These are phyloP conservation scores for Sporothrix mexicana DNA, from an alignment of 2,329 filamentous ascomycete genomes.

Conservation along the genomic window DNA sequence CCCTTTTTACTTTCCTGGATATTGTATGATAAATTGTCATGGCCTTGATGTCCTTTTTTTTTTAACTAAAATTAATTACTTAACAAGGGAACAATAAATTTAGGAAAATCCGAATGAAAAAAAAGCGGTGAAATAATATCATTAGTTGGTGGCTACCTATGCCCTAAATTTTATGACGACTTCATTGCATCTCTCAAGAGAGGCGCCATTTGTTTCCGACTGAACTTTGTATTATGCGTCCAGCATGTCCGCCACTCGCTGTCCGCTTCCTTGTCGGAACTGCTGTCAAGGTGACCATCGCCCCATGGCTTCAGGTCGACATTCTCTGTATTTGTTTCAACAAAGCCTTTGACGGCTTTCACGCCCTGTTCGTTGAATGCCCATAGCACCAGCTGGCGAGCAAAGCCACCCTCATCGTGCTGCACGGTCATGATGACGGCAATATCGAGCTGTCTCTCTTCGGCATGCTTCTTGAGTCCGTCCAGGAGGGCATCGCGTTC, in stretches of 20 bases:
- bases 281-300: conserved; percentile 53
- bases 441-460: conserved; percentile 65
- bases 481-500: conserved; percentile 53
- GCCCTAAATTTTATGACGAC: conserved; percentile 26
- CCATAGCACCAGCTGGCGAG: conserved; percentile 72
- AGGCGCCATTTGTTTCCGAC: conserved; percentile 72
- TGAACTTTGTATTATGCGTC: conserved; percentile 68
- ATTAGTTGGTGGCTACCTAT: too few relatives aligned
- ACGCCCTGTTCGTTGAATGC: conserved; percentile 58
- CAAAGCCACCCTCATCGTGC: conserved; percentile 59
- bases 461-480: conserved; percentile 58
- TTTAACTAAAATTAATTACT: too few relatives aligned
- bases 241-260: conserved; percentile 64
- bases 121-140: too few relatives aligned
- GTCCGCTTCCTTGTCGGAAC: conserved; percentile 36
- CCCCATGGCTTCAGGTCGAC: conserved; percentile 64
- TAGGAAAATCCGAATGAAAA: too few relatives aligned
- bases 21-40: too few relatives aligned
- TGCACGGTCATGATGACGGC: conserved; percentile 73
- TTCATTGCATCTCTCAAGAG: conserved; percentile 64
- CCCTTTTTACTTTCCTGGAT: background rate
- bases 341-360: conserved; percentile 62
- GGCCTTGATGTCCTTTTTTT: too few relatives aligned
- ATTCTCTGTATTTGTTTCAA: conserved; percentile 49
- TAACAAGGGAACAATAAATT: too few relatives aligned